Conservation (phyloP, 345 rosid species). For the Kernera saxatilis region DNA sequence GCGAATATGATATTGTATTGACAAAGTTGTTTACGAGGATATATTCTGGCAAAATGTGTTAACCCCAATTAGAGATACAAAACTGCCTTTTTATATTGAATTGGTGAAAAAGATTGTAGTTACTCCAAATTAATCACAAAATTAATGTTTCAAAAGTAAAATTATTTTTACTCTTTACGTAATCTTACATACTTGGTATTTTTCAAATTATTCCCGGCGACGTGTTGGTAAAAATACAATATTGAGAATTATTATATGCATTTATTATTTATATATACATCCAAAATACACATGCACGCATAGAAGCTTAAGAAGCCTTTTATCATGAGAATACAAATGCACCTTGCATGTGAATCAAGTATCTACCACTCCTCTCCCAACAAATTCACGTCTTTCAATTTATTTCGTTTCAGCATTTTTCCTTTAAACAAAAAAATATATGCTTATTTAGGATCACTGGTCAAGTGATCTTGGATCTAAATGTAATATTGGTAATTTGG, state of each 20-base stretch:
- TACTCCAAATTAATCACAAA: neutral
- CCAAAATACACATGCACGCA: conserved; percentile 16
- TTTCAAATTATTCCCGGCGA: neutral
- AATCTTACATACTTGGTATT: neutral
- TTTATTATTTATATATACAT: neutral
- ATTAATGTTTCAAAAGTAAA: neutral
- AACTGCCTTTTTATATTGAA: too few species aligned
- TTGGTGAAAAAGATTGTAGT: too few species aligned
- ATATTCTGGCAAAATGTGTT: neutral
- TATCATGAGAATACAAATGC: conserved; percentile 13
- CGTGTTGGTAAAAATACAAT: neutral
- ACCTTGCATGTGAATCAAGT: conserved; percentile 27
- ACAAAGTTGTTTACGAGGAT: neutral
- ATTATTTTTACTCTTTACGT: neutral
- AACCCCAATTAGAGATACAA: neutral
- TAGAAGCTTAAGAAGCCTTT: conserved; percentile 15
- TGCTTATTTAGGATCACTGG: neutral
- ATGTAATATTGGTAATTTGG: neutral
- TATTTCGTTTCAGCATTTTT: neutral
- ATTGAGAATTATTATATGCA: neutral
- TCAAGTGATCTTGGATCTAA: neutral
- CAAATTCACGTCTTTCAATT: conserved; percentile 26
- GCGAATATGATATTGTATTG: neutral
- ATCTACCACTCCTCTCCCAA: conserved; percentile 33
- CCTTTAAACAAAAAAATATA: neutral